These are phyloP conservation scores for Populus tremula DNA, from an alignment of 345 rosid species.

Conservation along the genomic window DNA sequence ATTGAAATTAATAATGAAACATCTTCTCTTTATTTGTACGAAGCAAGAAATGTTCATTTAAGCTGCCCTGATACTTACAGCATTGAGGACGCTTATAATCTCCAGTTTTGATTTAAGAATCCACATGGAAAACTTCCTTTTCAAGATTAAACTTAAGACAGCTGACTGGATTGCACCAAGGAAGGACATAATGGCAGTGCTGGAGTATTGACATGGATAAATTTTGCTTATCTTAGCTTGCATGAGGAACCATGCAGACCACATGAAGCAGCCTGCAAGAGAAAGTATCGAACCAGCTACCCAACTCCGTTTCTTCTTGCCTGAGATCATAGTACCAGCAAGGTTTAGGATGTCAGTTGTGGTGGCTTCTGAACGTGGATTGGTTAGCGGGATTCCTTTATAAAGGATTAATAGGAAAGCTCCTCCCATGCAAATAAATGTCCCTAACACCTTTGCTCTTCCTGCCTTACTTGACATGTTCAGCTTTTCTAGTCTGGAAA, in stretches of 20 bases:
- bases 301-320: constrained; percentile 12
- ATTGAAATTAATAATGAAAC: background rate
- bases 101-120: constrained; percentile 21
- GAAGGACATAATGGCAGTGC: constrained; percentile 21
- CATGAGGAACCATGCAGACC: constrained; percentile 32
- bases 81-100: constrained; percentile 8
- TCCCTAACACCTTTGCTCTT: constrained; percentile 24
- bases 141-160: background rate
- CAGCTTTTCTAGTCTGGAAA: constrained; percentile 23
- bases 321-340: background rate
- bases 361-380: background rate
- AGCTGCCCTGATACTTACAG: constrained; percentile 5
- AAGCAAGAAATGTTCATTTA: background rate
- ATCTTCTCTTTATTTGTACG: background rate
- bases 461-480: constrained; percentile 19
- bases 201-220: constrained; percentile 25
- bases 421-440: constrained; percentile 25
- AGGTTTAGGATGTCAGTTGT: background rate
- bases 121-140: constrained; percentile 20
- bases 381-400: constrained; percentile 22
- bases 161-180: constrained; percentile 26
- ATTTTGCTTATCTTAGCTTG: constrained; percentile 21
- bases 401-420: constrained; percentile 18
- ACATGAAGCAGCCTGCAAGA: constrained; percentile 16
- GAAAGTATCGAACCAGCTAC: constrained; percentile 22